Evolutionary conservation across 2,329 filamentous ascomycete species (phyloP).

Genomic region (Fusarium praegraminearum): DNA sequence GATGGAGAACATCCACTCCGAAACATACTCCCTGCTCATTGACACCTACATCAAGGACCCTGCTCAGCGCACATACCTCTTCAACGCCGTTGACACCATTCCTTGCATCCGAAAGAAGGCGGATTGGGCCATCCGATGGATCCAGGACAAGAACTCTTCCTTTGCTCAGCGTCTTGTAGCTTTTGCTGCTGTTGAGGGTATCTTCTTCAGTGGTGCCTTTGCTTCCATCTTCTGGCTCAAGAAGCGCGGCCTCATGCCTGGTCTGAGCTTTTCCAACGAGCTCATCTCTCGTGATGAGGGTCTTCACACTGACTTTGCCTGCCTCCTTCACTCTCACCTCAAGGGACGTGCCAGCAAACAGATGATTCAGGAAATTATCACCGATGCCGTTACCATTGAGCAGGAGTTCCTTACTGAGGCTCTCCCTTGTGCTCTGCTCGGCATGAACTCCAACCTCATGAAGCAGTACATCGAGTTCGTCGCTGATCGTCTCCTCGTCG

Average conservation of each 20-base stretch:
- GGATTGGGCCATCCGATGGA: conserved; percentile 97
- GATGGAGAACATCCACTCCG: conserved; percentile 99
- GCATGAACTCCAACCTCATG: conserved; percentile 98
- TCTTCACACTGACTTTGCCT: conserved; percentile 99
- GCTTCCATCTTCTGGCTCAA: conserved; percentile 99
- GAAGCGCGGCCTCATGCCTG: conserved; percentile 99
- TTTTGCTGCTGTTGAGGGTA: conserved; percentile 97
- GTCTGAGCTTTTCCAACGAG: conserved; percentile 99
- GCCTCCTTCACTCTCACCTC: conserved; percentile 96
- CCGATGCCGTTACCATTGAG: conserved; percentile 93
- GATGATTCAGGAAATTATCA: conserved; percentile 87
- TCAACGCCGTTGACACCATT: conserved; percentile 99
- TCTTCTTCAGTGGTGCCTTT: conserved; percentile 99
- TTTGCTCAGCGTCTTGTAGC: conserved; percentile 96
- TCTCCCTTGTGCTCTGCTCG: conserved; percentile 89
- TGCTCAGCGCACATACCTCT: conserved; percentile 91
- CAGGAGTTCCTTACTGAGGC: conserved; percentile 98
- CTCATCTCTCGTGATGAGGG: conserved; percentile 99
- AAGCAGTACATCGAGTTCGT: conserved; percentile 99
- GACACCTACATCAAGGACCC: conserved; percentile 99
- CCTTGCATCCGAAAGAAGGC: conserved; percentile 99
- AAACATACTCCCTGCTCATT: conserved; percentile 98
- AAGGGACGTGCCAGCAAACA: conserved; percentile 89
- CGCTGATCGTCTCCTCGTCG: conserved; percentile 91
- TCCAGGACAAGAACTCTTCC: conserved; percentile 90